Evolutionary conservation across 2,329 filamentous ascomycete species (phyloP).

Genomic region (Cladorrhinum sp.): DNA sequence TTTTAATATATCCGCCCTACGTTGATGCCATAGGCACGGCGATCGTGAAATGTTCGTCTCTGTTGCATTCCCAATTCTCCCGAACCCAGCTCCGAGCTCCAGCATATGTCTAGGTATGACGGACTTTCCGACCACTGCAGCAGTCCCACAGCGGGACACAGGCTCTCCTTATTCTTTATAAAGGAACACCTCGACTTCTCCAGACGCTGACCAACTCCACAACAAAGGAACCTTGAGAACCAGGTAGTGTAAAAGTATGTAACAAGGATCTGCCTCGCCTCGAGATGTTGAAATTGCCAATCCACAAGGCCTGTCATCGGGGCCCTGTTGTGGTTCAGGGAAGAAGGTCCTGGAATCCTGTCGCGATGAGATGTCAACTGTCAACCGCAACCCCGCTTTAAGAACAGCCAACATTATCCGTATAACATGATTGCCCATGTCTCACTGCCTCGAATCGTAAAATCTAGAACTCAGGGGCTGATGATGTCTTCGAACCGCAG

Average conservation of each 20-base stretch:
- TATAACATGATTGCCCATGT: neutral
- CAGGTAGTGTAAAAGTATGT: neutral
- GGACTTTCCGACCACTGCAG: neutral
- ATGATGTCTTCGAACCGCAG: neutral
- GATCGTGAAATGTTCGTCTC: neutral
- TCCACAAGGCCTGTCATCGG: neutral
- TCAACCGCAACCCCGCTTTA: neutral
- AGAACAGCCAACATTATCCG: neutral
- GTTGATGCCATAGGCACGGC: neutral
- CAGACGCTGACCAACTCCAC: neutral
- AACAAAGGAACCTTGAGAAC: neutral
- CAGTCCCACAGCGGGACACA: neutral
- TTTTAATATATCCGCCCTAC: neutral
- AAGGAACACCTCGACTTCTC: neutral
- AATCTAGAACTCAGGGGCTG: neutral
- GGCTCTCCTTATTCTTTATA: neutral
- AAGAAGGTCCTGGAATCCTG: neutral
- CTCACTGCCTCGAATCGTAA: neutral
- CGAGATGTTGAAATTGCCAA: neutral
- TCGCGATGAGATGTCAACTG: neutral
- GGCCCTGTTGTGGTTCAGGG: neutral
- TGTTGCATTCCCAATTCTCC: neutral
- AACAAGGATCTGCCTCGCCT: conserved; percentile 2
- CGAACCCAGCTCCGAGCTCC: conserved; percentile 3
- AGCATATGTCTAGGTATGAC: neutral